These are phyloP conservation scores for Pseudozyma sp. DNA, from an alignment of 1,284 basidiomycete genomes.

Conservation along the genomic window DNA sequence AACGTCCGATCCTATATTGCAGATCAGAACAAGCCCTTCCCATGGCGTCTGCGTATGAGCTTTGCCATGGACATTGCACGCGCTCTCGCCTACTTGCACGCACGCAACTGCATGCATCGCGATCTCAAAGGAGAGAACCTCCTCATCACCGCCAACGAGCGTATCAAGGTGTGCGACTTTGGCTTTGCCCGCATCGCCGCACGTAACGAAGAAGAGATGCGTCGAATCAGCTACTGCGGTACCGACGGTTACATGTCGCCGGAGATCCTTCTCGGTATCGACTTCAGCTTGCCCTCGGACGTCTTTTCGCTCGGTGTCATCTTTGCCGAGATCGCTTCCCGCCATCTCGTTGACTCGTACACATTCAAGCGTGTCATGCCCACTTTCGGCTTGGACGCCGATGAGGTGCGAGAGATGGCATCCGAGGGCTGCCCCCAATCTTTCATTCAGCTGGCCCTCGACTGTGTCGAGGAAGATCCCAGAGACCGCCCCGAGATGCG, in stretches of 20 bases:
- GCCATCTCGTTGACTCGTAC: conserved; percentile 81
- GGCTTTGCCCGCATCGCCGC: conserved; percentile 91
- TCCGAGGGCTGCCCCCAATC: conserved; percentile 81
- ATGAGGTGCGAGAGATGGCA: conserved; percentile 79
- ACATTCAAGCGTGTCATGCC: conserved; percentile 56
- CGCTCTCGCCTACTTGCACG: conserved; percentile 95
- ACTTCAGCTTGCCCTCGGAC: conserved; percentile 92
- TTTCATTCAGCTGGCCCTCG: conserved; percentile 81
- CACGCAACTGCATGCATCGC: conserved; percentile 77
- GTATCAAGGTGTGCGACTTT: conserved; percentile 96
- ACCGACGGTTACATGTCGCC: conserved; percentile 81
- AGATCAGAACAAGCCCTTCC: conserved; percentile 59
- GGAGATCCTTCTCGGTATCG: conserved; percentile 89
- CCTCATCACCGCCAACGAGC: conserved; percentile 89
- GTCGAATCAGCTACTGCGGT: conserved; percentile 92
- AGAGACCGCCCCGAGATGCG: conserved; percentile 80
- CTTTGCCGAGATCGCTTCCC: conserved; percentile 87
- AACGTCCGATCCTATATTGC: conserved; percentile 62
- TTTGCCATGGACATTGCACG: conserved; percentile 94
- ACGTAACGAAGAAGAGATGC: conserved; percentile 87
- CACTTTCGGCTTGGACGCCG: conserved; percentile 79
- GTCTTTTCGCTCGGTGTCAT: conserved; percentile 95
- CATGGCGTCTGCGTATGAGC: conserved; percentile 77
- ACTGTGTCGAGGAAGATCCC: conserved; percentile 81
- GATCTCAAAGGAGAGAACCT: conserved; percentile 98